These are phyloP conservation scores for Hapsidospora chrysogenum DNA, from an alignment of 495 filamentous ascomycete genomes.

Conservation along the genomic window DNA sequence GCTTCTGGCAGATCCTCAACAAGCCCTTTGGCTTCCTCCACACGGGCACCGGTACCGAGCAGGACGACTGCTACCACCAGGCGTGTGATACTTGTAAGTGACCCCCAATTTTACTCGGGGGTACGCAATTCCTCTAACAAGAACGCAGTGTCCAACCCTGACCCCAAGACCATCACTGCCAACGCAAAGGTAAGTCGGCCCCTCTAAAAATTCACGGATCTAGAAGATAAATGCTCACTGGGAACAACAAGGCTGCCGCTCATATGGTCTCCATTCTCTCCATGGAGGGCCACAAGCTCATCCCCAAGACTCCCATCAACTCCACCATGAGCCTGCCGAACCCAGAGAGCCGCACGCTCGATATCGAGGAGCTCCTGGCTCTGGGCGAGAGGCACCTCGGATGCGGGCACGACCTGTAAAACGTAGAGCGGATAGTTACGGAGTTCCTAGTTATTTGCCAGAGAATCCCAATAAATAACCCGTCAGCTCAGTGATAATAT, in stretches of 20 bases:
- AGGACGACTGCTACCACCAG: constrained; percentile 30
- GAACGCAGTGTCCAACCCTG: neutral
- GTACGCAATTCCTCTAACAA: no score
- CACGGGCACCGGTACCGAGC: constrained; percentile 21
- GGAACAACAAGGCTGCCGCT: constrained; percentile 17
- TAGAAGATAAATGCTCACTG: no score
- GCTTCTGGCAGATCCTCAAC: constrained; percentile 14
- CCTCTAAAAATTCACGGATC: no score
- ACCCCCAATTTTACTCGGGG: no score
- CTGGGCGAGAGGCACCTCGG: neutral
- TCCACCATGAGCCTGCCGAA: neutral
- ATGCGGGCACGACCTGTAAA: neutral
- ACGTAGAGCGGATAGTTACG: no score
- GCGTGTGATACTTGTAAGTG: constrained; percentile 21
- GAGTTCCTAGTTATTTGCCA: no score
- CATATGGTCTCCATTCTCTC: constrained; percentile 18
- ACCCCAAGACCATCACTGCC: neutral
- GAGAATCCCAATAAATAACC: no score
- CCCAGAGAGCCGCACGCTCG: neutral
- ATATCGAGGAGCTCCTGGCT: neutral
- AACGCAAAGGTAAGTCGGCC: no score
- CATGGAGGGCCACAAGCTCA: constrained; percentile 14
- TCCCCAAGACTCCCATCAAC: constrained; percentile 12
- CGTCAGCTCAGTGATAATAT: no score
- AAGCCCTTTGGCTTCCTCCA: constrained; percentile 18